Evolutionary conservation across 1,284 basidiomycete genomes (phyloP), one percentile per base, ranked within the genome.

Genomic region (Malassezia japonica): DNA sequence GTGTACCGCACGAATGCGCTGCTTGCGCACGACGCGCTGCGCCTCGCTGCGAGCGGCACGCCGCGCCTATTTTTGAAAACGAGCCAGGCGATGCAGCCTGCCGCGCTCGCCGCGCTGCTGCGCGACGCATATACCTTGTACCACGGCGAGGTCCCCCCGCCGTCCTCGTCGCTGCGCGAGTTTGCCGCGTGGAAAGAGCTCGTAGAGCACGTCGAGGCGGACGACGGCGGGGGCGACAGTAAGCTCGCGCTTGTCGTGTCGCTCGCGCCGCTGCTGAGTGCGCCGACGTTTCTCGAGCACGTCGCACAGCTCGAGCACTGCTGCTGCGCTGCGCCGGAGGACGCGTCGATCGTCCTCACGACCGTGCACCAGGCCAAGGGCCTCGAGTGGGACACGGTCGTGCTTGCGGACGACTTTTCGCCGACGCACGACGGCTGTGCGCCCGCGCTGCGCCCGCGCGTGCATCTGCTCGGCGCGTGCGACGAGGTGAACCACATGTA

Each of bases 301-400:
- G 59, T 68, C 5, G 34, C 44, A 6, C 36, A 40, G 37, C 53
- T 68, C 18, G 59, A 66, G 33, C 54, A 50, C 18, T 56, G 61
- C 1, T 66, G 66, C 32, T 52, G 59, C 10, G 44, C 42, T 10
- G 38, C 35, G 1, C 60, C 64, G 31, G 46, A 50, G 2, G 50
- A 39, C 0, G 65, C 65, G 0, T 48, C 52, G 1, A 53, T 68
- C 13, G 51, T 68, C 6, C 46, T 68, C 23, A 60, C 64, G 6
- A 68, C 65, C 18, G 62, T 64, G 13, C 65, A 68, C 25, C 65
- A 68, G 46, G 62, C 64, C 6, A 68, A 68, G 36, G 65, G 65
- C 21, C 57, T 68, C 16, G 65, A 68, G 32, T 68, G 65, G 65
- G 62, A 68, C 37, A 36, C 55, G 13, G 65, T 68, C 9, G 39